Percentiles rank a stretch among this genome's conserved stretches.
Evolutionary conservation across 768 basidiomycete species (phyloP).

Genomic region (Psilocybe cubensis): DNA sequence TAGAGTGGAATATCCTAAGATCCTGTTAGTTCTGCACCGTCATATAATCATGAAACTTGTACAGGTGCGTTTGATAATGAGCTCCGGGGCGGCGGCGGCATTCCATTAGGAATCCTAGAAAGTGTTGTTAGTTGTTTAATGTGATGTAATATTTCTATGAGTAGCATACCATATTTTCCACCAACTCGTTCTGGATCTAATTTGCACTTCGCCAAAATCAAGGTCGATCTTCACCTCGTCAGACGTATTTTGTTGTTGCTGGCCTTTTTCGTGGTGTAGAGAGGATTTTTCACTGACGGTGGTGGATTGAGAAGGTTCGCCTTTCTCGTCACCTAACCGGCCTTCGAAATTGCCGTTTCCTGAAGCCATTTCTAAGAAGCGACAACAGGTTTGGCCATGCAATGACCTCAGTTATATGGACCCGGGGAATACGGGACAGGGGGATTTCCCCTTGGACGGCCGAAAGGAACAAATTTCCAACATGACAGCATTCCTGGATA

Average conservation of each 20-base stretch:
- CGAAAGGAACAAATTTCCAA: not conserved
- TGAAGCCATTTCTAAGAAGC: not conserved
- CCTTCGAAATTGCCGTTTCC: not conserved
- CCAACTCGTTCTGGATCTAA: conserved; percentile 49
- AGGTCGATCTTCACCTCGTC: conserved; percentile 32
- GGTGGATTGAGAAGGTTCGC: not conserved
- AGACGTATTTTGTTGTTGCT: conserved; percentile 2
- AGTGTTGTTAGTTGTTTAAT: not conserved
- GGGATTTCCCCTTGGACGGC: not conserved
- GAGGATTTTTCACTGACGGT: conserved; percentile 2
- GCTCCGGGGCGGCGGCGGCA: conserved; percentile 57
- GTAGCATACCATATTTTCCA: conserved; percentile 56
- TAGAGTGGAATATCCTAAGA: conserved; percentile 58
- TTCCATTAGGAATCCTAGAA: conserved; percentile 59
- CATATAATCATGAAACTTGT: conserved; percentile 6
- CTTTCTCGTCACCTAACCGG: not conserved
- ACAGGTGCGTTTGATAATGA: conserved; percentile 61
- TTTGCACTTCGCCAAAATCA: conserved; percentile 41
- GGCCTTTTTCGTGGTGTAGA: conserved; percentile 9
- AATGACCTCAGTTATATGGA: not conserved
- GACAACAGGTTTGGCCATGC: not conserved
- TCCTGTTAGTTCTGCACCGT: not conserved
- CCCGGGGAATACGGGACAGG: not conserved
- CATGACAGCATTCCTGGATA: conserved; percentile 8
- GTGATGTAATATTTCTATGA: not conserved